phyloP scores from a whole-genome alignment of 805 yeast genomes.

The Candida peoriensis region DNA sequence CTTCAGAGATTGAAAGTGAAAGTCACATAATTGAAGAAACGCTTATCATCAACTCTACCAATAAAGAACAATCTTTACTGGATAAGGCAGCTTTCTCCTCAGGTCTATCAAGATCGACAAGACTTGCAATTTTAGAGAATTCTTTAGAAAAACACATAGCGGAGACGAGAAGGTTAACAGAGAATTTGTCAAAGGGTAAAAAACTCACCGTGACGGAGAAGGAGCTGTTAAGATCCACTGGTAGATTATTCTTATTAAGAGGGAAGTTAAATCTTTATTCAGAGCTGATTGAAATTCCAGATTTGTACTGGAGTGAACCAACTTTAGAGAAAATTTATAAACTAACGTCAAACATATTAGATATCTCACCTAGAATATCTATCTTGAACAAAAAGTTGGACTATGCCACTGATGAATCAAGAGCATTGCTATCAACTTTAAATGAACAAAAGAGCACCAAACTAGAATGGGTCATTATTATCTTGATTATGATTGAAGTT shows the following conservation, averaged over 20 bases:
- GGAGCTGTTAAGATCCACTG: constrained; percentile 66
- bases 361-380: constrained; percentile 69
- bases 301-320: constrained; percentile 90
- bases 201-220: constrained; percentile 46
- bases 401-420: constrained; percentile 84
- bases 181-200: constrained; percentile 59
- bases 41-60: constrained; percentile 54
- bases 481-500: constrained; percentile 80
- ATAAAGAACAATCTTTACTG: constrained; percentile 43
- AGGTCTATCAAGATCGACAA: constrained; percentile 82
- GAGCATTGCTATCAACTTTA: constrained; percentile 68
- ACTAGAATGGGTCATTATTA: constrained; percentile 84
- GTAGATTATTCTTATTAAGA: constrained; percentile 66
- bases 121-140: constrained; percentile 74
- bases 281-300: constrained; percentile 89
- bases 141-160: constrained; percentile 65
- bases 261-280: constrained; percentile 83
- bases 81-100: constrained; percentile 88
- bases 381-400: constrained; percentile 83
- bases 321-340: constrained; percentile 72
- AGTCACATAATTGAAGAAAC: constrained; percentile 63
- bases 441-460: constrained; percentile 73
- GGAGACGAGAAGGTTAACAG: constrained; percentile 60
- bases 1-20: constrained; percentile 17
- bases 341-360: constrained; percentile 64